Evolutionary conservation across 768 basidiomycete species (phyloP), one percentile per base, ranked within the genome.

Genomic region (Termitomyces sp.): DNA sequence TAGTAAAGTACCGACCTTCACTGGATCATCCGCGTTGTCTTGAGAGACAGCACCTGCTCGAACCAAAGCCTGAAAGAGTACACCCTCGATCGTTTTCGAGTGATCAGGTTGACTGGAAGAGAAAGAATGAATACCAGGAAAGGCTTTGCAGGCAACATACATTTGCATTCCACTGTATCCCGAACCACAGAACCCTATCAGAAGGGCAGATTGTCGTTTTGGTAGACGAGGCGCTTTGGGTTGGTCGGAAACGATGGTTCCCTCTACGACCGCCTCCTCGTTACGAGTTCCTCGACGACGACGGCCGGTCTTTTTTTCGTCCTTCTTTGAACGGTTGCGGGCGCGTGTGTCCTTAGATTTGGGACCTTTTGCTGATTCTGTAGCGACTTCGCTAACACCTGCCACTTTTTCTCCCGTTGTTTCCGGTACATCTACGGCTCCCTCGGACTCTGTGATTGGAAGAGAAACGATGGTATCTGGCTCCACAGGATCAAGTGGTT

Each of bases 161-260:
- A 94, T 89, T 75, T 98, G 96, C 92, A 97, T 98, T 24, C 96
- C 96, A 65, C 82, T 88, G 69, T 87, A 97, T 1, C 91, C 93
- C 0, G 91, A 86, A 6, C 96, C 96, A 72, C 92, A 93, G 65
- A 94, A 98, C 2, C 95, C 94, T 28, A 98, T 76, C 53, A 97
- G 73, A 48, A 98, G 70, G 0, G 92, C 94, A 42, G 87, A 87
- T 74, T 87, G 87, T 65, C 87, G 81, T 73, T 97, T 97, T 14
- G 94, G 93, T 26, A 88, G 73, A 35, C 90, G 80, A 24, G 77
- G 78, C 2, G 75, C 75, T 66, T 84, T 85, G 4, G 74, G 72
- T 36, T 67, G 68, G 58, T 62, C 58, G n/a, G 57, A 54, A 38
- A 58, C 26, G 48, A 58, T 49, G 49, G 66, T 61, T 30, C 64